Conservation (phyloP, 208 protist genomes). For the Trypanosoma congolense region DNA sequence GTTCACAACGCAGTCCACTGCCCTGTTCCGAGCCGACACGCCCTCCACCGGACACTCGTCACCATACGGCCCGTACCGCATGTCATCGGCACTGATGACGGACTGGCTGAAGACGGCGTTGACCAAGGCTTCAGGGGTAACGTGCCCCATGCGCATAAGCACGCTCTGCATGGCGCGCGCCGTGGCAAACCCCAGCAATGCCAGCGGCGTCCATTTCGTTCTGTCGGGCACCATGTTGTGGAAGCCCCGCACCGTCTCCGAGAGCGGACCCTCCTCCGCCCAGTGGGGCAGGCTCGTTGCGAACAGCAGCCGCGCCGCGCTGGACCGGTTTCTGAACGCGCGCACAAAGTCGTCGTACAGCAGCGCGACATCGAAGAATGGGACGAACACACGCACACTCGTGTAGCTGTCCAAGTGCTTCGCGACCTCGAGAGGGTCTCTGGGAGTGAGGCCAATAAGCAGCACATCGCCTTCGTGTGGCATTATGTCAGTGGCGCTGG, state of each 20-base stretch:
- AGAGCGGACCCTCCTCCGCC: conserved; percentile 21
- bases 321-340: conserved; percentile 11
- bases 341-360: conserved; percentile 26
- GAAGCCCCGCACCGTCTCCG: conserved; percentile 12
- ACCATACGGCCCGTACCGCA: conserved; percentile 24
- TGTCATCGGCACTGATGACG: conserved; percentile 20
- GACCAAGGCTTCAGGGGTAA: conserved; percentile 18
- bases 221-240: conserved; percentile 4
- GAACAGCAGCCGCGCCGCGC: conserved; percentile 26
- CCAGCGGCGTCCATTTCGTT: conserved; percentile 3
- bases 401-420: conserved; percentile 16
- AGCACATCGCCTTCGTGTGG: conserved; percentile 7
- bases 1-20: no score
- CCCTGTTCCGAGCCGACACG: not conserved
- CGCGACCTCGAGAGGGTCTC: conserved; percentile 15
- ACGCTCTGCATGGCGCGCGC: conserved; percentile 10
- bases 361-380: conserved; percentile 29
- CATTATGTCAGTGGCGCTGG: not conserved
- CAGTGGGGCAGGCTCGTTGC: conserved; percentile 48
- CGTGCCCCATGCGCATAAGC: conserved; percentile 10
- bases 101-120: conserved; percentile 20
- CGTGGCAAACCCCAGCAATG: conserved; percentile 14
- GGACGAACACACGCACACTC: conserved; percentile 20
- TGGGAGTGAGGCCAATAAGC: conserved; percentile 15
- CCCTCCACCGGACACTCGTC: not conserved